A percentile compares a stretch with the other conserved stretches of the same genome.
phyloP scores from a whole-genome alignment of 202 grass and related monocot genomes.

The Digitaria exilis region DNA sequence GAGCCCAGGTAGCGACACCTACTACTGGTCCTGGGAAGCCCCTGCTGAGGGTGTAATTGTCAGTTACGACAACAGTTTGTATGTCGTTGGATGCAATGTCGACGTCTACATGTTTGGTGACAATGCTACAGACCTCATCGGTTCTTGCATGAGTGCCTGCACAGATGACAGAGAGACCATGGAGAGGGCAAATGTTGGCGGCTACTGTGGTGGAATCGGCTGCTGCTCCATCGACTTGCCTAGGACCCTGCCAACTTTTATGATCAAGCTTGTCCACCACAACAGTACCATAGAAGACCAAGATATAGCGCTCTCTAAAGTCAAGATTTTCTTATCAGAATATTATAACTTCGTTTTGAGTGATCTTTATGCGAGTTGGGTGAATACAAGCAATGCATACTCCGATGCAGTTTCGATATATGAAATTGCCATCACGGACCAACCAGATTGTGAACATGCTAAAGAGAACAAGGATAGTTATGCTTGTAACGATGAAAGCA shows the following conservation, averaged over 20 bases:
- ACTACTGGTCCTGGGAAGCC: neutral
- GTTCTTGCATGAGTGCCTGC: neutral
- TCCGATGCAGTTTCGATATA: rapidly evolving
- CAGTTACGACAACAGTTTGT: rapidly evolving
- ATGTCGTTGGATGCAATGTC: neutral
- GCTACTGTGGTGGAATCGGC: neutral
- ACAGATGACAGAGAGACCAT: neutral
- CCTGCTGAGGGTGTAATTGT: neutral
- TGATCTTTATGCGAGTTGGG: neutral
- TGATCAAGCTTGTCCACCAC: neutral
- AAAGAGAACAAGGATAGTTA: neutral
- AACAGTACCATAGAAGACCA: neutral
- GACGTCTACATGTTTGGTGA: neutral
- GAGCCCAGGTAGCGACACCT: neutral
- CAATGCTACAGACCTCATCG: neutral
- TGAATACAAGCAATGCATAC: neutral
- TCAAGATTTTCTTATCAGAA: neutral
- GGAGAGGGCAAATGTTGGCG: neutral
- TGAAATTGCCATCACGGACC: neutral
- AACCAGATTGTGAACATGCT: constrained; percentile 8
- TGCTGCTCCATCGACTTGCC: neutral
- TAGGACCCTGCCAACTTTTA: neutral
- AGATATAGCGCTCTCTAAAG: neutral
- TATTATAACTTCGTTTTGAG: neutral
- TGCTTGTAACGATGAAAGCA: neutral